Evolutionary conservation across 768 basidiomycete species (phyloP).

Genomic region (Epithele typhae): DNA sequence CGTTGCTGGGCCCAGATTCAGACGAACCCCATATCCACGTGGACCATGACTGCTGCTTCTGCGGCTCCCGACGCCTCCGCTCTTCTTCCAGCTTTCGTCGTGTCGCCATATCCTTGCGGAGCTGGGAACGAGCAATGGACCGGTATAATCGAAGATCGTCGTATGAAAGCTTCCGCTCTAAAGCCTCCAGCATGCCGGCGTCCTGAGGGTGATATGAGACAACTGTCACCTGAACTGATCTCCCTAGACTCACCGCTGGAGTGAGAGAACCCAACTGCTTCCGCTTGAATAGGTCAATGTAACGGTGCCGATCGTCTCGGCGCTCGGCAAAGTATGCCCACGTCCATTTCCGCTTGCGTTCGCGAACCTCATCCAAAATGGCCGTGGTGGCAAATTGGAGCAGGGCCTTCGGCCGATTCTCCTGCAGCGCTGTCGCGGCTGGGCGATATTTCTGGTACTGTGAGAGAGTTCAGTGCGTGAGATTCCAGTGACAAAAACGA

Average conservation of each 20-base stretch:
- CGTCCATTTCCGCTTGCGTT: slow-evolving; percentile 81
- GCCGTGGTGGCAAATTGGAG: slow-evolving; percentile 76
- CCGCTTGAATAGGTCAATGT: slow-evolving; percentile 82
- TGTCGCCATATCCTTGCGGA: slow-evolving; percentile 79
- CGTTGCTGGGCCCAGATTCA: slow-evolving; percentile 27
- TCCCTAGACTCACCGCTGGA: slow-evolving; percentile 43
- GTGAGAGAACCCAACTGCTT: slow-evolving; percentile 52
- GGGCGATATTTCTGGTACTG: slow-evolving; percentile 87
- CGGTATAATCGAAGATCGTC: slow-evolving; percentile 97
- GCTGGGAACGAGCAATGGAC: slow-evolving; percentile 84
- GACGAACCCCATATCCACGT: slow-evolving; percentile 85
- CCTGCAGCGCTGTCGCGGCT: slow-evolving; percentile 48
- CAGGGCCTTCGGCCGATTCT: slow-evolving; percentile 62
- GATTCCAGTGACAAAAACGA: not conserved
- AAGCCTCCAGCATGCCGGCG: slow-evolving; percentile 42
- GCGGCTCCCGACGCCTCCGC: slow-evolving; percentile 50
- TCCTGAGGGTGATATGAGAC: slow-evolving; percentile 37
- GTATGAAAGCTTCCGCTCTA: slow-evolving; percentile 84
- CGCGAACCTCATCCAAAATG: slow-evolving; percentile 78
- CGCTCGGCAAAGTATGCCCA: slow-evolving; percentile 90
- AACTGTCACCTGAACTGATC: slow-evolving; percentile 6
- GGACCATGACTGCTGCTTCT: slow-evolving; percentile 50
- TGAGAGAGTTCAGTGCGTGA: not conserved
- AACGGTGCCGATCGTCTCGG: slow-evolving; percentile 79
- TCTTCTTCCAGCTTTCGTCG: slow-evolving; percentile 65